phyloP scores from a whole-genome alignment of 2,329 filamentous ascomycete genomes.

The Ophiostoma novo-ulmi region DNA sequence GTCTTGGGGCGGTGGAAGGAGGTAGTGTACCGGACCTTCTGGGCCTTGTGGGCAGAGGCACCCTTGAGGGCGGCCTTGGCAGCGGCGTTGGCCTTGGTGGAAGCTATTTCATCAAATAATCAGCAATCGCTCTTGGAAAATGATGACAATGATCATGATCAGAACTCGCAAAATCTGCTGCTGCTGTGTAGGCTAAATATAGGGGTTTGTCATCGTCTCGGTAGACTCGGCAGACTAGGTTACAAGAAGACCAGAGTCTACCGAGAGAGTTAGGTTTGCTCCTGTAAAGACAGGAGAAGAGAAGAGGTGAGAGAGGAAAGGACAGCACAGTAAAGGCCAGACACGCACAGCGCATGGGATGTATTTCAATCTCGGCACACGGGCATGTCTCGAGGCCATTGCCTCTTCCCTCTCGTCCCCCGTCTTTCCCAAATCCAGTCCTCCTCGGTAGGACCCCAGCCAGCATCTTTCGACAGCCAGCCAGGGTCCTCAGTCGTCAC shows the following conservation, averaged over 20 bases:
- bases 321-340: conserved; percentile 10
- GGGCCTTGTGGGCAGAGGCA: conserved; percentile 68
- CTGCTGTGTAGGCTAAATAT: conserved; percentile 47
- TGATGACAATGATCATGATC: conserved; percentile 27
- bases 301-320: neutral
- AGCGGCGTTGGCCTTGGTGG: conserved; percentile 84
- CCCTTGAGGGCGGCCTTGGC: conserved; percentile 95
- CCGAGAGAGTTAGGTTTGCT: conserved; percentile 13
- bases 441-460: neutral
- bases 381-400: neutral
- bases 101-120: conserved; percentile 53
- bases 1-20: conserved; percentile 99
- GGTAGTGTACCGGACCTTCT: conserved; percentile 86
- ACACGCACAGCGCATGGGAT: neutral
- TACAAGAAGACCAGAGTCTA: neutral
- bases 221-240: neutral
- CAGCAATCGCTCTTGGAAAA: conserved; percentile 62
- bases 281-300: conserved; percentile 15
- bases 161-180: conserved; percentile 75
- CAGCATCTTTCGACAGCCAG: conserved; percentile 14
- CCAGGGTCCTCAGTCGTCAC: neutral
- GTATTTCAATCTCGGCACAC: neutral
- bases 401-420: conserved; percentile 6
- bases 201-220: neutral
- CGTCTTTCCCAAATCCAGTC: conserved; percentile 12